Evolutionary conservation across 495 filamentous ascomycete species (phyloP), one percentile per base, ranked within the genome.

Genomic region (Penicillium lagena): DNA sequence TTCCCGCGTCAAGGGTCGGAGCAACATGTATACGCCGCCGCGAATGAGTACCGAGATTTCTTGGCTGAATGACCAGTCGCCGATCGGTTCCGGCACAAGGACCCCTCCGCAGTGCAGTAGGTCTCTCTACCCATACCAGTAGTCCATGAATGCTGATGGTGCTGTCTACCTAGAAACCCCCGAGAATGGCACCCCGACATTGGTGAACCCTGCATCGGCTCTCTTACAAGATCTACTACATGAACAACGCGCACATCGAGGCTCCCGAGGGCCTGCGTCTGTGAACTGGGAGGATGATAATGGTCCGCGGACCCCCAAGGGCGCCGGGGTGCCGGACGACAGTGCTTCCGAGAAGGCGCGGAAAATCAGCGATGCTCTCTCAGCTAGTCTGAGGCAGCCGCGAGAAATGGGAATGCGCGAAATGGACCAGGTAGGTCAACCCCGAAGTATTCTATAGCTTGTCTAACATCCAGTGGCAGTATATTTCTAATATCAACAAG

Each of bases 401-500:
- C 66, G 64, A 36, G 72, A 75, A 28, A 76, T 77, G 72, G 72
- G 70, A 7, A 54, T 75, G 30, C 61, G 67, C 30, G 74, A 75
- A 49, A 75, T 68, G 64, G 71, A 75, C 45, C 59, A 76, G 51
- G 72, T 75, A 45, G 50, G 61, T 55, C 34, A 17, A 12, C 13
- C 11, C 11, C 22, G 6, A 22, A 22, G 22, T 6, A 22, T 22
- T 22, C 12, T 29, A 34, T 39, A 35, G 10, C 45, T 52, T 32
- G 49, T 40, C 39, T 46, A 10, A 33, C 29, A 22, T 22, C 22
- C 22, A 2, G 0, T 46, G 10, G 14, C 47, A 76, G 67, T 70
- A 75, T 46, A 64, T 77, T 39, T 79, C 75, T 2, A 86, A 78
- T 38, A 67, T 95, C 37, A 82, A 84, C 56, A 94, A 94, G 55